phyloP scores from a whole-genome alignment of 2,329 filamentous ascomycete species.

The Hortaea werneckii region DNA sequence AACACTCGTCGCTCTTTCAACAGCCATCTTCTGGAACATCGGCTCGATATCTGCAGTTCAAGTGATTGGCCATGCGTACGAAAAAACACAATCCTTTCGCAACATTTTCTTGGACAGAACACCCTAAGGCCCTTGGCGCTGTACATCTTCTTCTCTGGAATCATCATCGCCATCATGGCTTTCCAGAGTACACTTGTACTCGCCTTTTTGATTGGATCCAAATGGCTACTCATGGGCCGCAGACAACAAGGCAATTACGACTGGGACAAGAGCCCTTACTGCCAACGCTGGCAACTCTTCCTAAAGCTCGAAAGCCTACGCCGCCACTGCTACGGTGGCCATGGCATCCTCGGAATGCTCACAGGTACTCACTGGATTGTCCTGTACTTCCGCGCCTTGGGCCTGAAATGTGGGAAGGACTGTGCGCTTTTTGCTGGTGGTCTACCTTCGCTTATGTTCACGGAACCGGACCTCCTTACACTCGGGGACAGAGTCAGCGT shows the following conservation, averaged over 20 bases:
- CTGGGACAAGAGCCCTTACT: conserved; percentile 47
- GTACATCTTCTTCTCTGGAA: conserved; percentile 31
- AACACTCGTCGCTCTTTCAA: conserved; percentile 36
- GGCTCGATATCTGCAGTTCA: conserved; percentile 40
- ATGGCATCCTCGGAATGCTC: conserved; percentile 43
- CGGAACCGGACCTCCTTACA: conserved; percentile 47
- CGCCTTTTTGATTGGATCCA: conserved; percentile 35
- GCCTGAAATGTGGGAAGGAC: conserved; percentile 45
- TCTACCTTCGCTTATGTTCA: conserved; percentile 43
- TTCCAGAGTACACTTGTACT: conserved; percentile 37
- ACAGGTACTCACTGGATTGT: conserved; percentile 45
- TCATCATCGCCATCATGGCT: conserved; percentile 36
- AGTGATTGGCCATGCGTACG: conserved; percentile 30
- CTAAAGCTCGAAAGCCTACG: conserved; percentile 43
- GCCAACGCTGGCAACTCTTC: conserved; percentile 49
- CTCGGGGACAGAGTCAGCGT: conserved; percentile 45
- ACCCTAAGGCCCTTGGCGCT: conserved; percentile 28
- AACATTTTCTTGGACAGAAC: conserved; percentile 6
- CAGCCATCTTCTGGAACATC: conserved; percentile 43
- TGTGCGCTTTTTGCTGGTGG: conserved; percentile 48
- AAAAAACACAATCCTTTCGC: conserved; percentile 8
- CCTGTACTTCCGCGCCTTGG: conserved; percentile 45
- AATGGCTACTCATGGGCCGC: conserved; percentile 45
- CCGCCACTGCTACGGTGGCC: conserved; percentile 39
- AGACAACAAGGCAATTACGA: conserved; percentile 45